Percentiles rank a stretch among this genome's conserved stretches.
Conservation (phyloP, 2,329 filamentous ascomycete genomes). For the Tolypocladium endophyticum region DNA sequence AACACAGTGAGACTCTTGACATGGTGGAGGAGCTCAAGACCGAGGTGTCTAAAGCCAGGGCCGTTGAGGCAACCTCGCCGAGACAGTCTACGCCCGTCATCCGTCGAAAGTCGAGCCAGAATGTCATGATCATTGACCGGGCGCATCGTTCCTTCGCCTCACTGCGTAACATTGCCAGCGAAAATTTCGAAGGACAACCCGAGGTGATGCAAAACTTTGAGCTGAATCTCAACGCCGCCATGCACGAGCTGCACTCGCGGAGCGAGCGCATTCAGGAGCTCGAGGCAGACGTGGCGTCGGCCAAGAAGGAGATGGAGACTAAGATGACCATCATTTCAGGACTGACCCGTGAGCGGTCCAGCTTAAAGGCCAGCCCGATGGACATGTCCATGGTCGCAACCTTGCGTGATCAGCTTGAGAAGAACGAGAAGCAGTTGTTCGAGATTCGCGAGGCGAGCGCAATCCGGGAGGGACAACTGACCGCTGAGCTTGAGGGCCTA, state of each 20-base stretch:
- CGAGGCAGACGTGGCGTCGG: slow-evolving; percentile 69
- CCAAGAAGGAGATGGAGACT: slow-evolving; percentile 92
- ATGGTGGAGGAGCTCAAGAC: slow-evolving; percentile 87
- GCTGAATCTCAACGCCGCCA: slow-evolving; percentile 78
- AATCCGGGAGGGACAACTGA: slow-evolving; percentile 65
- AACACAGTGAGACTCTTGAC: slow-evolving; percentile 72
- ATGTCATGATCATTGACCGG: slow-evolving; percentile 75
- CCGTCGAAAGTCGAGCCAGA: slow-evolving; percentile 87
- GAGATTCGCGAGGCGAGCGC: slow-evolving; percentile 62
- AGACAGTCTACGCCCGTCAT: slow-evolving; percentile 66
- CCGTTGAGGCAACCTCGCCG: slow-evolving; percentile 47
- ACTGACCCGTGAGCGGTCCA: slow-evolving; percentile 83
- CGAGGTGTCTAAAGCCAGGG: slow-evolving; percentile 70
- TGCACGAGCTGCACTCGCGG: slow-evolving; percentile 80
- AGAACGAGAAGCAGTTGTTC: slow-evolving; percentile 72
- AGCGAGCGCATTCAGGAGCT: slow-evolving; percentile 86
- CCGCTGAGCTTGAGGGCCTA: slow-evolving; percentile 59
- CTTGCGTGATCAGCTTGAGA: slow-evolving; percentile 77
- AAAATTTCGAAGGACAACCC: slow-evolving; percentile 72
- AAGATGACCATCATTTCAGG: slow-evolving; percentile 96
- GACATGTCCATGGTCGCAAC: slow-evolving; percentile 86
- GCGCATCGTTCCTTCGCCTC: slow-evolving; percentile 86
- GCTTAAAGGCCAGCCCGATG: slow-evolving; percentile 71
- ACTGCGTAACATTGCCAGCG: slow-evolving; percentile 75
- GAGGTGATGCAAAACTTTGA: slow-evolving; percentile 91